Evolutionary conservation across 148 eudicot genomes (phyloP).

Genomic region (Amaranthus hypochondriacus): DNA sequence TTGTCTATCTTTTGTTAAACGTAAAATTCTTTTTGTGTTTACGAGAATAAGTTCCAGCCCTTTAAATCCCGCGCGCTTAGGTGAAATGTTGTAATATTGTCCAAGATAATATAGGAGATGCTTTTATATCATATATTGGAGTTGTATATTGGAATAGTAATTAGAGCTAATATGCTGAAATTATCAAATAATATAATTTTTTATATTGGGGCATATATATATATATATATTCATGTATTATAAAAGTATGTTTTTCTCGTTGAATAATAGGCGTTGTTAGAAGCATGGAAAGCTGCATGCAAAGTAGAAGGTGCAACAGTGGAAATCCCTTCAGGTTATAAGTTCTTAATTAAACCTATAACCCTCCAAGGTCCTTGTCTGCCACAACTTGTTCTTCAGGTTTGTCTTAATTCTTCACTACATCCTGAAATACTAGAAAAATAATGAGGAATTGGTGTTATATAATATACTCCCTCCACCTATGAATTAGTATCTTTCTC

Average conservation of each 20-base stretch:
- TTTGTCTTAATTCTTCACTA: constrained; percentile 9
- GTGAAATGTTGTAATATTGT: no score
- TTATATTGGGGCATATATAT: neutral
- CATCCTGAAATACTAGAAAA: no score
- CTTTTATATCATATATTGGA: no score
- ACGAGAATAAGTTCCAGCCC: no score
- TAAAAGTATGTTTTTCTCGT: neutral
- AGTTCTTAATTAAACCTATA: constrained; percentile 55
- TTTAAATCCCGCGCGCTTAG: no score
- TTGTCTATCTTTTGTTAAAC: no score
- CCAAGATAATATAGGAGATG: no score
- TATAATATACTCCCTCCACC: no score
- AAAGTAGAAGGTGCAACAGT: constrained; percentile 43
- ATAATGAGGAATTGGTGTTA: no score
- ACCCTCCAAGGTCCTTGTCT: constrained; percentile 79
- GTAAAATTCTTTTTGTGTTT: no score
- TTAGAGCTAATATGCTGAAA: neutral
- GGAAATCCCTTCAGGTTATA: constrained; percentile 46
- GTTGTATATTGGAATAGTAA: no score
- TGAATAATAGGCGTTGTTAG: constrained; percentile 51
- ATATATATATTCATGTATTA: neutral
- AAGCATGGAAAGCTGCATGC: constrained; percentile 78
- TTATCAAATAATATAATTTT: neutral
- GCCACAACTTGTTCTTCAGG: constrained; percentile 71
- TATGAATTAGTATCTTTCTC: no score